Conservation (phyloP, 2,329 filamentous ascomycete genomes). For the Acrocalymma vagum region DNA sequence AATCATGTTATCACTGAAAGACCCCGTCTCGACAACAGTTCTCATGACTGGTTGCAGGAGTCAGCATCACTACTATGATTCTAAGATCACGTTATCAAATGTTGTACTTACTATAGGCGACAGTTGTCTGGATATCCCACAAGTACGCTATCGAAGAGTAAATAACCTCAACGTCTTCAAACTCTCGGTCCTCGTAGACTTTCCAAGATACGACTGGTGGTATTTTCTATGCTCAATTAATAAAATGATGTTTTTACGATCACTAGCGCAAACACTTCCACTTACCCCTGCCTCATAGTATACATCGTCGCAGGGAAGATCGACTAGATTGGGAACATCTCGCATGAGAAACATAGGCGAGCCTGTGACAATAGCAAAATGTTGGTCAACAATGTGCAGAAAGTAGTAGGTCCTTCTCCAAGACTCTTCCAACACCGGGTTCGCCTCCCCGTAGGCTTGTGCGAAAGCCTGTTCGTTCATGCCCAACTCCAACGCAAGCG, state of each 20-base stretch:
- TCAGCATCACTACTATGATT: conserved; percentile 5
- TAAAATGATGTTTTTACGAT: conserved; percentile 5
- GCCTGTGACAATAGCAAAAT: conserved; percentile 81
- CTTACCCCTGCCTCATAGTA: conserved; percentile 61
- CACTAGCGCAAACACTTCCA: neutral
- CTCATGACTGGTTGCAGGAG: conserved; percentile 59
- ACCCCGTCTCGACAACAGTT: conserved; percentile 31
- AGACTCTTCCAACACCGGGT: conserved; percentile 78
- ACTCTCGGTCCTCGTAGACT: conserved; percentile 78
- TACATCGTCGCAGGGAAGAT: conserved; percentile 82
- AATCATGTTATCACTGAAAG: conserved; percentile 62
- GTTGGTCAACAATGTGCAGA: conserved; percentile 76
- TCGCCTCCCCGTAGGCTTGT: conserved; percentile 66
- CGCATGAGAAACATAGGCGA: conserved; percentile 72
- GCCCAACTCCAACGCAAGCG: conserved; percentile 77
- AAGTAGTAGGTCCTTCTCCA: conserved; percentile 91
- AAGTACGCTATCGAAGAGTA: conserved; percentile 88
- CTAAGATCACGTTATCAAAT: neutral
- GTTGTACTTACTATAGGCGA: conserved; percentile 62
- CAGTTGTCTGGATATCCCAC: conserved; percentile 76
- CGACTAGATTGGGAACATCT: conserved; percentile 70
- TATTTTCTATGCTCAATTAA: conserved; percentile 39
- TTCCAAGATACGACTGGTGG: conserved; percentile 61
- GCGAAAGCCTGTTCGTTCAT: conserved; percentile 79
- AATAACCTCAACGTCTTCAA: conserved; percentile 71